A percentile compares a stretch with the other conserved stretches of the same genome.
phyloP scores from a whole-genome alignment of 2,329 filamentous ascomycete species.

The Thielaviopsis populi region DNA sequence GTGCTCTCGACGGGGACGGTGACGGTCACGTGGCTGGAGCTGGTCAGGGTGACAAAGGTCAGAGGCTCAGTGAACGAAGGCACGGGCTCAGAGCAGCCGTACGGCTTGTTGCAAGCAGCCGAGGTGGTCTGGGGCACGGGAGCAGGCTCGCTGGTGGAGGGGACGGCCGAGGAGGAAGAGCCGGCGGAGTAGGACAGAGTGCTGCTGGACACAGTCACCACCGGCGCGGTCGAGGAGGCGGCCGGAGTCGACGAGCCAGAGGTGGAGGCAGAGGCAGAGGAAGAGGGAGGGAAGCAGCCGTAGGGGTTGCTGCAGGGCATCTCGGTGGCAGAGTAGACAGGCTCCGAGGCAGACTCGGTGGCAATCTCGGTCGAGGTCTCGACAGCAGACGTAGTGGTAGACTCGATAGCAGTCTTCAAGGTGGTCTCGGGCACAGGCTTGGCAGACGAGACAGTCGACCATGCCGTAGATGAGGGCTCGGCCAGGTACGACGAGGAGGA shows the following conservation, averaged over 20 bases:
- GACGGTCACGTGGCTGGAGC: constrained; percentile 10
- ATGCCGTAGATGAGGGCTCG: background rate
- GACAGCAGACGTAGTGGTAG: background rate
- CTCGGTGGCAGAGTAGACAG: background rate
- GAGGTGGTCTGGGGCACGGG: background rate
- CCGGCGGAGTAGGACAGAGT: background rate
- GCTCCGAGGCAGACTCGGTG: background rate
- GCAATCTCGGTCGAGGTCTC: background rate
- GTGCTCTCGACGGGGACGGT: constrained; percentile 10
- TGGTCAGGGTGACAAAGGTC: constrained; percentile 14
- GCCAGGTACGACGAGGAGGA: background rate
- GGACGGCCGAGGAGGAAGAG: background rate
- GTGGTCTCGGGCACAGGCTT: background rate
- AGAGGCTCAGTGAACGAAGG: constrained; percentile 6
- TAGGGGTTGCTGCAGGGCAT: constrained; percentile 10
- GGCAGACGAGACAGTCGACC: constrained; percentile 1
- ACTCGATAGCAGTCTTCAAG: background rate
- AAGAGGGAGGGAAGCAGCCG: constrained; percentile 6
- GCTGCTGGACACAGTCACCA: constrained; percentile 5
- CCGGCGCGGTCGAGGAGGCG: constrained; percentile 4
- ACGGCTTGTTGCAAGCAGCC: constrained; percentile 6
- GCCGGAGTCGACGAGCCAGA: constrained; percentile 7
- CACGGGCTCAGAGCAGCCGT: constrained; percentile 13
- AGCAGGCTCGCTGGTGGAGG: background rate
- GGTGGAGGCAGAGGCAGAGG: background rate